Evolutionary conservation across 2,329 filamentous ascomycete species (phyloP).

Genomic region (Penicillium expansum): DNA sequence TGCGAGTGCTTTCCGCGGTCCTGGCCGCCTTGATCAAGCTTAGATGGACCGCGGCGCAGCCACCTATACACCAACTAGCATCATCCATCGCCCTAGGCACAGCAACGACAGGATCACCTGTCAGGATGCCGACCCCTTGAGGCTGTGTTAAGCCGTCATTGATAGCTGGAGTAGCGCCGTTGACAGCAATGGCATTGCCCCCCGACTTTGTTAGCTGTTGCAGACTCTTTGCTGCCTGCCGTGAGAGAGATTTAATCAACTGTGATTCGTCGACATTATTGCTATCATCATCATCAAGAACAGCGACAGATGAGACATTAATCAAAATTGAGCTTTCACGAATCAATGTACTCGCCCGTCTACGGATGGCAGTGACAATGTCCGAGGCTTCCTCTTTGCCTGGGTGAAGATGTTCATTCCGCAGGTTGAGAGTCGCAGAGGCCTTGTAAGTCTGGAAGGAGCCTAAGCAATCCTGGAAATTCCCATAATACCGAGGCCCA

Average conservation of each 20-base stretch:
- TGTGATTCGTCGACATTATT: slow-evolving; percentile 70
- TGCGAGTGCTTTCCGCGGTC: slow-evolving; percentile 66
- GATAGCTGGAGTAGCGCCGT: slow-evolving; percentile 80
- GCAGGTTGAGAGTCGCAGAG: slow-evolving; percentile 82
- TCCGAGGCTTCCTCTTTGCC: slow-evolving; percentile 90
- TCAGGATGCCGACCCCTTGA: slow-evolving; percentile 77
- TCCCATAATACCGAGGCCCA: slow-evolving; percentile 87
- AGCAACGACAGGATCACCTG: slow-evolving; percentile 77
- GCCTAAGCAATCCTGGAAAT: slow-evolving; percentile 93
- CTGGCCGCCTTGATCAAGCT: slow-evolving; percentile 78
- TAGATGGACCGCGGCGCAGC: slow-evolving; percentile 79
- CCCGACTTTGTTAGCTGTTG: slow-evolving; percentile 68
- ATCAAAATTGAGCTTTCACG: slow-evolving; percentile 79
- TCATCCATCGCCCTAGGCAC: slow-evolving; percentile 85
- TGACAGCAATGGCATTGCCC: slow-evolving; percentile 78
- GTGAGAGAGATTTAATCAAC: slow-evolving; percentile 72
- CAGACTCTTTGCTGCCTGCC: slow-evolving; percentile 65
- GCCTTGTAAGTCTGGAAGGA: slow-evolving; percentile 96
- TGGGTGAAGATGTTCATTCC: slow-evolving; percentile 85
- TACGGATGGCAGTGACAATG: slow-evolving; percentile 81
- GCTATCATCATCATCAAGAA: slow-evolving; percentile 76
- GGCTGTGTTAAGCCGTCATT: slow-evolving; percentile 81
- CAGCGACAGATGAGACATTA: slow-evolving; percentile 75
- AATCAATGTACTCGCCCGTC: slow-evolving; percentile 77
- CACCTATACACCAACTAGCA: slow-evolving; percentile 87